A percentile compares a stretch with the other conserved stretches of the same genome.
Evolutionary conservation across 805 yeast species (phyloP).

Genomic region (Saturnispora diversa): DNA sequence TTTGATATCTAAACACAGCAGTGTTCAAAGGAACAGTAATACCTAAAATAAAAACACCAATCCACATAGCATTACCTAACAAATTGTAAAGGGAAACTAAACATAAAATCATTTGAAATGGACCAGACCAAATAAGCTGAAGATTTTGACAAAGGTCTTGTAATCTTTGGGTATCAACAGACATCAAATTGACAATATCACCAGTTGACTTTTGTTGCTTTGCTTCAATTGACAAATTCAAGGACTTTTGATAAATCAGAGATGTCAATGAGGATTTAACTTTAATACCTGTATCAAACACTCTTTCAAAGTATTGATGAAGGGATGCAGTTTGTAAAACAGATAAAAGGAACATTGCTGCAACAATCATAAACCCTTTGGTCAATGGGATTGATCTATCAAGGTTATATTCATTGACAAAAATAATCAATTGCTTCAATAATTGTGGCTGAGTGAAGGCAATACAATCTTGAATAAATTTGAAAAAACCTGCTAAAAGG

Average conservation of each 20-base stretch:
- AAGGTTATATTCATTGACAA: constrained; percentile 44
- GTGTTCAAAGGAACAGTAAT: constrained; percentile 78
- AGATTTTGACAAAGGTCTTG: constrained; percentile 76
- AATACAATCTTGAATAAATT: constrained; percentile 64
- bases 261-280: constrained; percentile 64
- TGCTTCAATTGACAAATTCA: constrained; percentile 64
- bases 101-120: constrained; percentile 77
- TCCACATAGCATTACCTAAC: constrained; percentile 90
- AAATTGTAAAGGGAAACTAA: constrained; percentile 61
- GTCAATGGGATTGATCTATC: constrained; percentile 51
- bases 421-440: constrained; percentile 54
- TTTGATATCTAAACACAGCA: constrained; percentile 56
- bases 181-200: constrained; percentile 89
- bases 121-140: constrained; percentile 85
- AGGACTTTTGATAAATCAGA: constrained; percentile 57
- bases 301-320: constrained; percentile 72
- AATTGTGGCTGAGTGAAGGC: constrained; percentile 87
- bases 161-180: constrained; percentile 84
- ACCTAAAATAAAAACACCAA: constrained; percentile 76
- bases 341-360: constrained; percentile 67
- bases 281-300: constrained; percentile 70
- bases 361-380: constrained; percentile 67
- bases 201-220: constrained; percentile 72
- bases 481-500: constrained; percentile 62
- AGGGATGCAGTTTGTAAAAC: constrained; percentile 68